These are phyloP conservation scores for Marchantia paleacea DNA, from an alignment of 225 moss, liverwort and hornwort genomes.

Conservation along the genomic window DNA sequence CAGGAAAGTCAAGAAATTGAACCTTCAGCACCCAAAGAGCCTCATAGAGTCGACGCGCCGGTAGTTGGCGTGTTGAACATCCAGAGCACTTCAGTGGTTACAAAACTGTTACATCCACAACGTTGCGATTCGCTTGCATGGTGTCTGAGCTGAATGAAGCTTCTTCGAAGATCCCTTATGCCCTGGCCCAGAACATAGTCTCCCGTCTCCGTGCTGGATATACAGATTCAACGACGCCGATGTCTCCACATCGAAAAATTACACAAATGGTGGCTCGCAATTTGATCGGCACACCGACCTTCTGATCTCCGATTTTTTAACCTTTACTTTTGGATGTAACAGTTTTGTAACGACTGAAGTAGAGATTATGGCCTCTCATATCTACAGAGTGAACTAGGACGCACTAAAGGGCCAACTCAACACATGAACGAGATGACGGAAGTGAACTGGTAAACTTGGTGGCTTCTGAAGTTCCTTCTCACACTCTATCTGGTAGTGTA, in stretches of 20 bases:
- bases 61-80: background rate
- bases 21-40: background rate
- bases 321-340: slow-evolving; percentile 7
- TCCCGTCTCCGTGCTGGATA: background rate
- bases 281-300: background rate
- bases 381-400: background rate
- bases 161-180: background rate
- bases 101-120: slow-evolving; percentile 11
- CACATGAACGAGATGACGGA: background rate
- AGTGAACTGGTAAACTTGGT: background rate
- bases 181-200: background rate
- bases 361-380: background rate
- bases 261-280: slow-evolving; percentile 1
- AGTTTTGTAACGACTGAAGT: slow-evolving; percentile 10
- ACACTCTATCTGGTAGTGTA: background rate
- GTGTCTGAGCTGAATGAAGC: background rate
- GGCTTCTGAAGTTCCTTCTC: slow-evolving; percentile 1
- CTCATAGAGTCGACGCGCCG: background rate
- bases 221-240: slow-evolving; percentile 1
- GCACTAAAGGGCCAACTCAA: background rate
- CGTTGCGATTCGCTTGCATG: background rate
- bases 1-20: background rate
- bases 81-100: background rate
- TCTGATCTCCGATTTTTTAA: background rate
- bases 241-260: background rate